Evolutionary conservation across 768 basidiomycete genomes (phyloP).

Genomic region (Lactarius quietus): DNA sequence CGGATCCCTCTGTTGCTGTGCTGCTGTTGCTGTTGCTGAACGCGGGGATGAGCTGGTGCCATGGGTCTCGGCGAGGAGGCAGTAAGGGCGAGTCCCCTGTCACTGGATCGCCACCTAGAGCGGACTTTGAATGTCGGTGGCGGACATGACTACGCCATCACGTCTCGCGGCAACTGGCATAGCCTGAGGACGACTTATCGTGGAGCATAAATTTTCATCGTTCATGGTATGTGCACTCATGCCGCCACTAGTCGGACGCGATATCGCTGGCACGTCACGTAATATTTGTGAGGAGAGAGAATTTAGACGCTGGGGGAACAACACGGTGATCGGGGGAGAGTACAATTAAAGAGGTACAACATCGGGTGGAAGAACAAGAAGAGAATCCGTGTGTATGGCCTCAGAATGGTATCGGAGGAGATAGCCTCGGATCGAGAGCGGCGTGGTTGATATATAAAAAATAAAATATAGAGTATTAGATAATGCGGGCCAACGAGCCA

Average conservation of each 20-base stretch:
- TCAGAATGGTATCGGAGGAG: too few relatives aligned
- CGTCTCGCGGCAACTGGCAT: neutral
- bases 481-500: neutral
- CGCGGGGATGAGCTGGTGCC: slow-evolving; percentile 71
- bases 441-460: neutral
- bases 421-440: neutral
- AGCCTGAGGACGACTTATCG: neutral
- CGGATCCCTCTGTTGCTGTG: slow-evolving; percentile 38
- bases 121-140: slow-evolving; percentile 26
- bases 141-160: slow-evolving; percentile 2
- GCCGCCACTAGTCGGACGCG: neutral
- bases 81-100: slow-evolving; percentile 29
- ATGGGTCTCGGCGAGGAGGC: slow-evolving; percentile 55
- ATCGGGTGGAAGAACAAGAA: too few relatives aligned
- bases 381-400: neutral
- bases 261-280: neutral
- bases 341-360: neutral
- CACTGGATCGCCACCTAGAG: slow-evolving; percentile 24
- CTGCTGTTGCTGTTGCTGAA: slow-evolving; percentile 42
- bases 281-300: too few relatives aligned
- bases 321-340: neutral
- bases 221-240: neutral
- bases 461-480: neutral
- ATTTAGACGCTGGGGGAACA: neutral
- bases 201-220: neutral